A percentile compares a stretch with the other conserved stretches of the same genome.
These are phyloP conservation scores for Rhytidiadelphus loreus DNA, from an alignment of 225 moss, liverwort and hornwort species.

Conservation along the genomic window DNA sequence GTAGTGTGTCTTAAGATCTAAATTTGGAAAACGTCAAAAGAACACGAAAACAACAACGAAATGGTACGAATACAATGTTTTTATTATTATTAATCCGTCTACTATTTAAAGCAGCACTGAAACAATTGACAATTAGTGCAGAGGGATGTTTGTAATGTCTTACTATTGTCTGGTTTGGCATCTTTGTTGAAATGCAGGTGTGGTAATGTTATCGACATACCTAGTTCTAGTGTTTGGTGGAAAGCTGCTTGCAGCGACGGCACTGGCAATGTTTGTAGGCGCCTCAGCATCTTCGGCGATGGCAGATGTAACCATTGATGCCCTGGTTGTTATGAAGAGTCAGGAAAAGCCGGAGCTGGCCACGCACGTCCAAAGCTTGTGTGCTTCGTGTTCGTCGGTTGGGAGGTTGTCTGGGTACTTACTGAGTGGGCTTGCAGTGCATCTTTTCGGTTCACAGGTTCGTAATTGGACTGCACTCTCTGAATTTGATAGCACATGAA, in stretches of 20 bases:
- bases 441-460: conserved; percentile 67
- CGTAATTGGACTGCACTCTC: background rate
- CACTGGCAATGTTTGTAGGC: conserved; percentile 59
- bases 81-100: background rate
- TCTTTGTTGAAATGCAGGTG: conserved; percentile 30
- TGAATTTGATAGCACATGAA: background rate
- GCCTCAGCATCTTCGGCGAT: conserved; percentile 43
- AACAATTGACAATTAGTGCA: background rate
- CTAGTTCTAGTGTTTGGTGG: conserved; percentile 59
- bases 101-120: background rate
- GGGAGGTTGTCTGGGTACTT: conserved; percentile 61
- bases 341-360: conserved; percentile 61
- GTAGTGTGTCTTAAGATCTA: background rate
- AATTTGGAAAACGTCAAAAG: background rate
- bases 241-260: conserved; percentile 59
- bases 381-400: conserved; percentile 43
- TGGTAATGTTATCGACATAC: conserved; percentile 26
- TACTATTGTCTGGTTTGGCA: conserved; percentile 2
- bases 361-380: conserved; percentile 73
- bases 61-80: background rate
- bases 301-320: conserved; percentile 92
- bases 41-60: background rate
- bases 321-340: conserved; percentile 75
- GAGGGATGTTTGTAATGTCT: background rate
- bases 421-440: conserved; percentile 64